These are phyloP conservation scores for Kazachstania africana DNA, from an alignment of 805 yeast genomes.

Conservation along the genomic window DNA sequence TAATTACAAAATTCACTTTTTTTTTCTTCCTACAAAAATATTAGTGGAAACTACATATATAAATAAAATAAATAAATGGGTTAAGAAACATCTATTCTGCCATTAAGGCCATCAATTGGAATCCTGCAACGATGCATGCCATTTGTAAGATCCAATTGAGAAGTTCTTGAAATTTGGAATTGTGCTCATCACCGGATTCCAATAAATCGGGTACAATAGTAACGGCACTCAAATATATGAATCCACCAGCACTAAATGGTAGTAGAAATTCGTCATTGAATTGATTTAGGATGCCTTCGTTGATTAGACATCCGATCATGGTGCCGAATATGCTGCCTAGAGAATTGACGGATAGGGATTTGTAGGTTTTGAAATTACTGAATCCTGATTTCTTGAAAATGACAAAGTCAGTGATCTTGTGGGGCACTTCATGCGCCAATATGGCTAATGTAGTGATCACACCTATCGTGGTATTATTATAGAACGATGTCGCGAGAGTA, in stretches of 20 bases:
- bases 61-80: neutral
- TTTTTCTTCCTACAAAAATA: neutral
- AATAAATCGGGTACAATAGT: conserved; percentile 68
- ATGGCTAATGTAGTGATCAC: conserved; percentile 61
- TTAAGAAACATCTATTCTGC: neutral
- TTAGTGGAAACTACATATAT: neutral
- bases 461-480: conserved; percentile 47
- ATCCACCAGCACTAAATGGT: conserved; percentile 71
- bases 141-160: conserved; percentile 36
- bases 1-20: neutral
- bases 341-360: conserved; percentile 34
- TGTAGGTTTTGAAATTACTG: neutral
- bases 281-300: conserved; percentile 16
- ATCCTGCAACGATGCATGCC: conserved; percentile 39
- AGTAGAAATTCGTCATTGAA: conserved; percentile 34
- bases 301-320: conserved; percentile 47
- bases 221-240: conserved; percentile 59
- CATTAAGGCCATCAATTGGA: conserved; percentile 40
- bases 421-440: conserved; percentile 70
- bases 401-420: conserved; percentile 73
- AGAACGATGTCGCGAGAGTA: conserved; percentile 62
- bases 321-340: conserved; percentile 58
- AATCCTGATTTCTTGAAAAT: conserved; percentile 15
- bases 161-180: conserved; percentile 30
- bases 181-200: conserved; percentile 26